phyloP scores from a whole-genome alignment of 805 yeast species.

The Cyberlindnera lachancei region DNA sequence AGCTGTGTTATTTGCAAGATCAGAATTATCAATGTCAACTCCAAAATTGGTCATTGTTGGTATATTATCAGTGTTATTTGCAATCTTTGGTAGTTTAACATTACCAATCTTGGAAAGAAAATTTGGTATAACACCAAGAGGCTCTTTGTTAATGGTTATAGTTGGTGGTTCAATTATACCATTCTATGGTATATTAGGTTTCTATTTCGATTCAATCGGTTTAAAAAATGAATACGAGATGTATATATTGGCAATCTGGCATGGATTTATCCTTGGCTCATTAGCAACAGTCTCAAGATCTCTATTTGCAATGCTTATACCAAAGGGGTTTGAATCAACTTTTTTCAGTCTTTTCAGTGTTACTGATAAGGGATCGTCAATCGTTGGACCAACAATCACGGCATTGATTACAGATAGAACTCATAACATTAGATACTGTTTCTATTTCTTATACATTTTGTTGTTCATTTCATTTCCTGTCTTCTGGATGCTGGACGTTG shows the following conservation, averaged over 20 bases:
- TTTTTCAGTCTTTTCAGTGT: conserved; percentile 71
- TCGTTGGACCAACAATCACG: conserved; percentile 66
- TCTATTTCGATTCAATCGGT: conserved; percentile 47
- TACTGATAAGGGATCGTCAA: conserved; percentile 75
- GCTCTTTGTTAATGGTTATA: conserved; percentile 43
- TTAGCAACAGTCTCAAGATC: conserved; percentile 64
- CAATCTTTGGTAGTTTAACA: conserved; percentile 56
- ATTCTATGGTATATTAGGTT: conserved; percentile 62
- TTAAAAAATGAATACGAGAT: conserved; percentile 58
- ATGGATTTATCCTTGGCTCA: conserved; percentile 71
- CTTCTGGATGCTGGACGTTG: conserved; percentile 46
- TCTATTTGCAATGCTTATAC: conserved; percentile 59
- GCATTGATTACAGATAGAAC: conserved; percentile 67
- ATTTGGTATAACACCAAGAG: conserved; percentile 37
- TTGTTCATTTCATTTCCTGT: conserved; percentile 51
- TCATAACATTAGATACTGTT: conserved; percentile 67
- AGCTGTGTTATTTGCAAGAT: conserved; percentile 67
- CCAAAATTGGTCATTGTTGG: conserved; percentile 59
- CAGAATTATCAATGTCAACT: conserved; percentile 63
- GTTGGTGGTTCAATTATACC: conserved; percentile 63
- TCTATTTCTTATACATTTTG: conserved; percentile 51
- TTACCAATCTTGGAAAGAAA: conserved; percentile 39
- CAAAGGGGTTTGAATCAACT: conserved; percentile 66
- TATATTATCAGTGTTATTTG: conserved; percentile 56
- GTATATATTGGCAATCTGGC: conserved; percentile 64